phyloP scores from a whole-genome alignment of 164 flowering plant species.

The Taxillus chinensis region DNA sequence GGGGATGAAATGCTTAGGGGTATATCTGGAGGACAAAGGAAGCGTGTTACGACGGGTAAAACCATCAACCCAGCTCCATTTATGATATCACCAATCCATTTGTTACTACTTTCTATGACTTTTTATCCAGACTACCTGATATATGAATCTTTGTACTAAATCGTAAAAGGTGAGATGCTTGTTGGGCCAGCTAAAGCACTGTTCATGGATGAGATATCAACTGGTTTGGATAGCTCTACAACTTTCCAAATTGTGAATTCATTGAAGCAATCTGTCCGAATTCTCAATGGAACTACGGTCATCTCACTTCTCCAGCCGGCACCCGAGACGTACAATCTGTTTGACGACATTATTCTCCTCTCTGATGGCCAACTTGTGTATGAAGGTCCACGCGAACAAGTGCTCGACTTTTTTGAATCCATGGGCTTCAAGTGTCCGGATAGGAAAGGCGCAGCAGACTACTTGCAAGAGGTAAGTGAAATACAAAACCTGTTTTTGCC shows the following conservation, averaged over 20 bases:
- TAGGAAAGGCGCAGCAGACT: constrained; percentile 54
- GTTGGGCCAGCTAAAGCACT: constrained; percentile 48
- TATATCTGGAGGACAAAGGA: constrained; percentile 29
- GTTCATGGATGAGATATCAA: constrained; percentile 61
- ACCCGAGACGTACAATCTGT: constrained; percentile 47
- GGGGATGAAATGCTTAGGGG: constrained; percentile 27
- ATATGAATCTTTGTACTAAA: background rate
- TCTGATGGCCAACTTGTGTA: constrained; percentile 49
- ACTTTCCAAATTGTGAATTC: constrained; percentile 45
- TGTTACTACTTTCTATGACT: no score
- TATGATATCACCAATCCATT: no score
- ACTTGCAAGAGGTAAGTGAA: constrained; percentile 41
- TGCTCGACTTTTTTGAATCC: constrained; percentile 42
- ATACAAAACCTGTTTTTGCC: no score
- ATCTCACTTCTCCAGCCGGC: constrained; percentile 54
- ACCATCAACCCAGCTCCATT: no score
- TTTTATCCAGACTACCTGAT: no score
- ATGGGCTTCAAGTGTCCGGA: constrained; percentile 53
- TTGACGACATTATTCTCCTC: constrained; percentile 49
- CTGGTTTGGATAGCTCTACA: constrained; percentile 49
- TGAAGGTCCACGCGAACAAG: constrained; percentile 47
- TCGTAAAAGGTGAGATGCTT: constrained; percentile 38
- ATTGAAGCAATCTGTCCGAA: constrained; percentile 33
- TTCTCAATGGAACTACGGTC: constrained; percentile 28
- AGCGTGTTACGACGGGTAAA: constrained; percentile 27